Percentiles rank a stretch among this genome's conserved stretches.
Conservation (phyloP, 2,329 filamentous ascomycete species). For the Xylariaceae sp. region DNA sequence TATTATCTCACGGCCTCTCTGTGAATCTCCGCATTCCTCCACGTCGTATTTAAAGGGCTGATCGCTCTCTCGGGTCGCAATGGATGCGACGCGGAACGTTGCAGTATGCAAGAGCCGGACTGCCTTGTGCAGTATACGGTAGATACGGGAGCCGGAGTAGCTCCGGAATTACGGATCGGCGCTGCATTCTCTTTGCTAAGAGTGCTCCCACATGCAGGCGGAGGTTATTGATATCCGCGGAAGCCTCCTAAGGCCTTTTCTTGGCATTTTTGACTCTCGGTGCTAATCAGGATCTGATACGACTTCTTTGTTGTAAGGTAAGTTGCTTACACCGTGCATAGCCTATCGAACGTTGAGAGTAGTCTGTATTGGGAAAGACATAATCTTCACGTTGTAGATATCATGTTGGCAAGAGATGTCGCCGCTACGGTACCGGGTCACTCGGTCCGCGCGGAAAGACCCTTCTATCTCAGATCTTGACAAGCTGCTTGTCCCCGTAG, state of each 20-base stretch:
- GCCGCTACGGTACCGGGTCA: constrained; percentile 18
- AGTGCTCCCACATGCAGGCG: neutral
- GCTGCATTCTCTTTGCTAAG: constrained; percentile 5
- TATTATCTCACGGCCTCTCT: constrained; percentile 13
- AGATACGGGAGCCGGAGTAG: constrained; percentile 21
- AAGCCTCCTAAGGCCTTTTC: neutral
- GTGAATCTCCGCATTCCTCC: constrained; percentile 4
- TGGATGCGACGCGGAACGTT: constrained; percentile 23
- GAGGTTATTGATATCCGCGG: neutral
- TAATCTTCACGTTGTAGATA: neutral
- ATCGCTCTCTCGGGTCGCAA: constrained; percentile 7
- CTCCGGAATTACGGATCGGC: constrained; percentile 24
- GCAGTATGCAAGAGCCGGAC: constrained; percentile 20
- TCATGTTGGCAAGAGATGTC: neutral
- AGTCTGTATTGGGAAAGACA: constrained; percentile 11
- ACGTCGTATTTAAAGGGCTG: constrained; percentile 5
- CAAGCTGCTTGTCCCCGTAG: neutral
- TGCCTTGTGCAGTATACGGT: constrained; percentile 16
- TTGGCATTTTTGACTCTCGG: neutral
- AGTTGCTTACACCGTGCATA: constrained; percentile 21
- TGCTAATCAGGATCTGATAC: neutral
- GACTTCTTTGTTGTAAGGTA: constrained; percentile 12
- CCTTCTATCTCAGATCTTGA: constrained; percentile 1
- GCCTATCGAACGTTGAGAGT: neutral
- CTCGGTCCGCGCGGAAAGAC: constrained; percentile 20